Percentiles rank a stretch among this genome's conserved stretches.
These are phyloP conservation scores for Gynochthodes officinalis DNA, from an alignment of 257 asterid genomes.

Conservation along the genomic window DNA sequence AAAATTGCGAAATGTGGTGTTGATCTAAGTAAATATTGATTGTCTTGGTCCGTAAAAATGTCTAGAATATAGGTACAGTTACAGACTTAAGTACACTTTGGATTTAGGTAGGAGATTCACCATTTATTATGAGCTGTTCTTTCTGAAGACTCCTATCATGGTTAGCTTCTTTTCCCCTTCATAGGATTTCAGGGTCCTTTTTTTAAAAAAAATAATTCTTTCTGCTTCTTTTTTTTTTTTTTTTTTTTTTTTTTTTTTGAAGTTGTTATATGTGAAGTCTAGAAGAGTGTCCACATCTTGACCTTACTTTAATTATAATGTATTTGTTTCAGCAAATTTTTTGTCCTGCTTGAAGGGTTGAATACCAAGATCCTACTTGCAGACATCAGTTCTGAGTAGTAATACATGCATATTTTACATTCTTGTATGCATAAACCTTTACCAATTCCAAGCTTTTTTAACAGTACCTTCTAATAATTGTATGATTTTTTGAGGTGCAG, in stretches of 20 bases:
- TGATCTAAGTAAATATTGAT: neutral
- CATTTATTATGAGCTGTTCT: neutral
- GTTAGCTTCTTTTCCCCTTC: neutral
- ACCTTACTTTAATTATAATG: neutral
- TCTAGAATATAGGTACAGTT: neutral
- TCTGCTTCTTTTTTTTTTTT: no score
- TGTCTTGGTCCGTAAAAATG: neutral
- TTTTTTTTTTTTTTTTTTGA: neutral
- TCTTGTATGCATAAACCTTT: neutral
- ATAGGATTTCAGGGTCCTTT: neutral
- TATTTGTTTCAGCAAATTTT: neutral
- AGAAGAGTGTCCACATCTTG: neutral
- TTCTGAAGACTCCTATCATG: neutral
- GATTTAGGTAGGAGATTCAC: neutral
- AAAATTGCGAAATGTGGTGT: neutral
- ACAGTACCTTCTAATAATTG: neutral
- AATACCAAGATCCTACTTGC: neutral
- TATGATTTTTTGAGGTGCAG: conserved; percentile 36
- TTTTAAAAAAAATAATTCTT: neutral
- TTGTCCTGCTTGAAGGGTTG: neutral
- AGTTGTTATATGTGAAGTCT: neutral
- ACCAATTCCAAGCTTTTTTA: neutral
- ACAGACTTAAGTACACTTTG: neutral
- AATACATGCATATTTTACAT: neutral
- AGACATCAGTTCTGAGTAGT: neutral